Evolutionary conservation across 805 yeast genomes (phyloP), one percentile per base, ranked within the genome.

Genomic region (Alloascoidea hylecoeti): DNA sequence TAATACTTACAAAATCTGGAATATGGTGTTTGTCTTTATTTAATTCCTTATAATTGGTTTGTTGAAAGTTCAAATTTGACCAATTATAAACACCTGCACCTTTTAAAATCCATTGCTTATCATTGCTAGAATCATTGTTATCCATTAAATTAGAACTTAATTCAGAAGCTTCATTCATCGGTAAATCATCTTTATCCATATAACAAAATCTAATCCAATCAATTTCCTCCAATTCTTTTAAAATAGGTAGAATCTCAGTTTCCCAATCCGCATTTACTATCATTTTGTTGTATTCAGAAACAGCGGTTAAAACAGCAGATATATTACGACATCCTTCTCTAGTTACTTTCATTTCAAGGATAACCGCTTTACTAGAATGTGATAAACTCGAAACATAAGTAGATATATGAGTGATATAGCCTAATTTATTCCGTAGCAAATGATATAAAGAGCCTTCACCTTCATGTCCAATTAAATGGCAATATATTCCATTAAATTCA

Each of bases 151-250:
- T 36, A 14, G 39, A 30, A 15, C 49, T 37, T 38, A 45, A 37
- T 9, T 35, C 28, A 19, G 41, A 19, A 27, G 48, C 37, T 4
- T 46, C 48, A 4, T 36, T 30, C 33, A 44, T 35, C 5, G 43
- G 35, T 30, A 43, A 38, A 23, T 23, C 30, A 23, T n/a, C n/a
- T 23, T 23, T 23, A 23, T 23, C 13, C n/a, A 9, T 23, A n/a
- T 23, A 23, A 9, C 30, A 23, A n/a, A 23, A 23, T 23, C 13
- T 23, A n/a, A 23, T 23, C 30, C 9, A 23, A 23, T 23, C 30
- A 23, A 23, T 23, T 23, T 23, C 30, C 13, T n/a, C n/a, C n/a
- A 23, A 23, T 23, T 23, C 13, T 23, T n/a, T 23, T 9, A 23
- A 23, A n/a, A 23, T 23, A n/a, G 30, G 30, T 23, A 23, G n/a